phyloP scores from a whole-genome alignment of 2,329 filamentous ascomycete species.

The Trichoderma lentiforme region DNA sequence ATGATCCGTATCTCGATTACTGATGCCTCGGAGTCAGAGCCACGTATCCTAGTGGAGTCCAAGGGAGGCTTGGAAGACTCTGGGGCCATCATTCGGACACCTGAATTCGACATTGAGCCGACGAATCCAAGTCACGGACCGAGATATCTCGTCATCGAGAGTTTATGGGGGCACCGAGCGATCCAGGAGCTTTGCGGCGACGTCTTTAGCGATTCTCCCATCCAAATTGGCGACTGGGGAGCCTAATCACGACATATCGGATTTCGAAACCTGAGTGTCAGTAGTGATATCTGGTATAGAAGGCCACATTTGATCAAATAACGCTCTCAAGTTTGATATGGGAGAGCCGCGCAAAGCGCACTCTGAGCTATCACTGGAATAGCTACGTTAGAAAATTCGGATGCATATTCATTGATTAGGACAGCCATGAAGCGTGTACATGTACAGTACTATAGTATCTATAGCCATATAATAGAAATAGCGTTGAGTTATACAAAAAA shows the following conservation, averaged over 20 bases:
- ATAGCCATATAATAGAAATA: background rate
- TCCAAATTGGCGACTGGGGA: conserved; percentile 45
- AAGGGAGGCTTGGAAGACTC: conserved; percentile 73
- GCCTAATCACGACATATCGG: background rate
- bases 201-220: conserved; percentile 47
- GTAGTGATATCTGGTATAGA: background rate
- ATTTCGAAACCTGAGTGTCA: background rate
- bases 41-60: conserved; percentile 61
- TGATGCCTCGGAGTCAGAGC: conserved; percentile 66
- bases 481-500: background rate
- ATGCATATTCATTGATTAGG: background rate
- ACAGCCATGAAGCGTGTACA: background rate
- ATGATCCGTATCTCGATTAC: conserved; percentile 70
- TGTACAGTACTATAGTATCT: conserved; percentile 2
- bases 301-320: background rate
- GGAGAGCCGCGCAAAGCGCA: background rate
- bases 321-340: background rate
- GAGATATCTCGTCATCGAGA: conserved; percentile 79
- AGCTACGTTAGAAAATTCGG: background rate
- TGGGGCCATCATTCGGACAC: conserved; percentile 62
- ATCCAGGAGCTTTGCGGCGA: conserved; percentile 50
- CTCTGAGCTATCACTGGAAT: background rate
- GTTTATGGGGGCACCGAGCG: conserved; percentile 56
- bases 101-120: conserved; percentile 72
- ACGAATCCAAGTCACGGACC: conserved; percentile 53